Conservation (phyloP, 495 filamentous ascomycete genomes). For the Penicillium goetzii region DNA sequence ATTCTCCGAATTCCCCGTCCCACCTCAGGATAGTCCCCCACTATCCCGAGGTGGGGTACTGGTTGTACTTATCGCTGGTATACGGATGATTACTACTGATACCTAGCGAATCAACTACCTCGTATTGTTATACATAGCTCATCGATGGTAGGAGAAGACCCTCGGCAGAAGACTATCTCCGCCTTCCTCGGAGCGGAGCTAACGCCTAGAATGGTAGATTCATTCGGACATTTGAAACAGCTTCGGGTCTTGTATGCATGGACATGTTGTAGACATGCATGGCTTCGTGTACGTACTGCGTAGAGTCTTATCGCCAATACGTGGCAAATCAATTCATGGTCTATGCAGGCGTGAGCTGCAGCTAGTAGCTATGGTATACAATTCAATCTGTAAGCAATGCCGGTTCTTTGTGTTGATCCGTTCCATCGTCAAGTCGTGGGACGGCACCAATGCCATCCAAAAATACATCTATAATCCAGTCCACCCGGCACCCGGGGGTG, state of each 20-base stretch:
- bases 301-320: not conserved
- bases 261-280: not conserved
- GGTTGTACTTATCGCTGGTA: not conserved
- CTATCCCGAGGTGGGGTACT: slow-evolving; percentile 5
- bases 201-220: not conserved
- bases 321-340: slow-evolving; percentile 5
- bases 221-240: not conserved
- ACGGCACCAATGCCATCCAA: not conserved
- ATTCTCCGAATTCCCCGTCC: not conserved
- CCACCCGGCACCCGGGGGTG: not conserved
- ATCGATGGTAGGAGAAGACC: not conserved
- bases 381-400: slow-evolving; percentile 5
- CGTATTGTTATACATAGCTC: not conserved
- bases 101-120: not conserved
- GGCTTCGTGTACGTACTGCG: not conserved
- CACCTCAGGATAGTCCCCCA: too few relatives aligned
- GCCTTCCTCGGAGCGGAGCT: not conserved
- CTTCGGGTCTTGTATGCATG: not conserved
- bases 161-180: slow-evolving; percentile 8
- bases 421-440: slow-evolving; percentile 30
- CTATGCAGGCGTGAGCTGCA: not conserved
- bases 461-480: not conserved
- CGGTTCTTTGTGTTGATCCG: slow-evolving; percentile 8
- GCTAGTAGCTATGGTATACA: slow-evolving; percentile 5
- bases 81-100: not conserved